These are phyloP conservation scores for Thuidium tamariscinum DNA, from an alignment of 225 moss, liverwort and hornwort species.

Conservation along the genomic window DNA sequence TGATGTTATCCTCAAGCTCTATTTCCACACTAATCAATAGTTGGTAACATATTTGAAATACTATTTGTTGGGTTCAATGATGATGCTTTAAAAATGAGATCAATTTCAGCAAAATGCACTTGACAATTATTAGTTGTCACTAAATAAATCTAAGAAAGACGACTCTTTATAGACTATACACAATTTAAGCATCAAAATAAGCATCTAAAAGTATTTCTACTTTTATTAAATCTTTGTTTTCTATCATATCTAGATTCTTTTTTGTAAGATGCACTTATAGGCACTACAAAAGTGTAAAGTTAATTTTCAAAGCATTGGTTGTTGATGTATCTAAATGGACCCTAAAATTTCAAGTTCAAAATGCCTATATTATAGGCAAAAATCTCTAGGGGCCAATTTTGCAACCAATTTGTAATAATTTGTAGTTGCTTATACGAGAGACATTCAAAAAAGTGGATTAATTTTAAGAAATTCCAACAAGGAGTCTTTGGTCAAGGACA, in stretches of 20 bases:
- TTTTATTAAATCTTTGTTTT: background rate
- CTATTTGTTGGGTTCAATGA: background rate
- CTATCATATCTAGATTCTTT: background rate
- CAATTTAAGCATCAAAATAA: background rate
- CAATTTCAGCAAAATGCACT: background rate
- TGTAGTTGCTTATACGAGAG: background rate
- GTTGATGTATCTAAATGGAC: background rate
- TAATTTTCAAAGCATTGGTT: background rate
- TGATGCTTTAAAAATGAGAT: no score
- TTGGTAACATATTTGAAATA: background rate
- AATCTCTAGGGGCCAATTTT: background rate
- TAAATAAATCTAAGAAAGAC: background rate
- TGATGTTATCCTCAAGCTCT: background rate
- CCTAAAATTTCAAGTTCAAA: background rate
- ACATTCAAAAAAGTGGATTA: background rate
- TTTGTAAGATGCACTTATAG: background rate
- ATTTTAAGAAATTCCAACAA: background rate
- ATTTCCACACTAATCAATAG: background rate
- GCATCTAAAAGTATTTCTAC: background rate
- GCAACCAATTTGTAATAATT: background rate
- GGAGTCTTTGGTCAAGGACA: background rate
- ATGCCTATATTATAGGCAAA: background rate
- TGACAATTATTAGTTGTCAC: fast-evolving
- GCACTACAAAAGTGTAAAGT: background rate
- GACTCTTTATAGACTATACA: fast-evolving